Evolutionary conservation across 2,329 filamentous ascomycete species (phyloP).

Genomic region (Xylaria arbuscula): DNA sequence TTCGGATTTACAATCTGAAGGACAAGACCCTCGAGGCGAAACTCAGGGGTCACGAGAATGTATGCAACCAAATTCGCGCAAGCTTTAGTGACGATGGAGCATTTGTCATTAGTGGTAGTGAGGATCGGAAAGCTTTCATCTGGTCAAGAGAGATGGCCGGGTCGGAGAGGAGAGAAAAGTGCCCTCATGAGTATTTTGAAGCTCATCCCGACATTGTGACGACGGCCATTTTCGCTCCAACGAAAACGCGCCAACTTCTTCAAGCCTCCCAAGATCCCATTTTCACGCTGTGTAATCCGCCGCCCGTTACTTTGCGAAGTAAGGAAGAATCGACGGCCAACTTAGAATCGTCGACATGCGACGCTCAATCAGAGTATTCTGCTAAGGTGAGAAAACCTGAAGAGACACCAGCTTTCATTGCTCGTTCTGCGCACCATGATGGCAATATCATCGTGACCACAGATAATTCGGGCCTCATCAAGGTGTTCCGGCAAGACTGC

Average conservation of each 20-base stretch:
- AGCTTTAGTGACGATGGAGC: conserved; percentile 86
- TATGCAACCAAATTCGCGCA: conserved; percentile 89
- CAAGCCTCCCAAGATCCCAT: conserved; percentile 87
- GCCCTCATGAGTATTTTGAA: conserved; percentile 88
- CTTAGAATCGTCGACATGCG: conserved; percentile 54
- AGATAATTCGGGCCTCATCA: conserved; percentile 88
- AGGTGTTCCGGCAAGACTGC: conserved; percentile 95
- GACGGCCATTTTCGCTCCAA: conserved; percentile 86
- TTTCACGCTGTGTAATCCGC: conserved; percentile 97
- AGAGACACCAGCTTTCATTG: conserved; percentile 80
- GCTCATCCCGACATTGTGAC: conserved; percentile 91
- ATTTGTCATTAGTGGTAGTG: conserved; percentile 92
- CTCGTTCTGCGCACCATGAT: conserved; percentile 78
- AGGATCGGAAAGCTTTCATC: conserved; percentile 89
- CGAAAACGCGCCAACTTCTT: conserved; percentile 79
- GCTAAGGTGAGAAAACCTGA: conserved; percentile 61
- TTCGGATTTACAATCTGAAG: conserved; percentile 87
- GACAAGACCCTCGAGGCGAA: conserved; percentile 90
- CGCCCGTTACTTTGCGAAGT: conserved; percentile 84
- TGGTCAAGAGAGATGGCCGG: conserved; percentile 77
- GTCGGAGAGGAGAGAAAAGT: conserved; percentile 78
- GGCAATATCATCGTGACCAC: conserved; percentile 95
- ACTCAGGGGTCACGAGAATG: conserved; percentile 90
- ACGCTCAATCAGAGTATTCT: conserved; percentile 46
- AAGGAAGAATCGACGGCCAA: conserved; percentile 69